These are phyloP conservation scores for Penicillium steckii DNA, from an alignment of 495 filamentous ascomycete genomes.

Conservation along the genomic window DNA sequence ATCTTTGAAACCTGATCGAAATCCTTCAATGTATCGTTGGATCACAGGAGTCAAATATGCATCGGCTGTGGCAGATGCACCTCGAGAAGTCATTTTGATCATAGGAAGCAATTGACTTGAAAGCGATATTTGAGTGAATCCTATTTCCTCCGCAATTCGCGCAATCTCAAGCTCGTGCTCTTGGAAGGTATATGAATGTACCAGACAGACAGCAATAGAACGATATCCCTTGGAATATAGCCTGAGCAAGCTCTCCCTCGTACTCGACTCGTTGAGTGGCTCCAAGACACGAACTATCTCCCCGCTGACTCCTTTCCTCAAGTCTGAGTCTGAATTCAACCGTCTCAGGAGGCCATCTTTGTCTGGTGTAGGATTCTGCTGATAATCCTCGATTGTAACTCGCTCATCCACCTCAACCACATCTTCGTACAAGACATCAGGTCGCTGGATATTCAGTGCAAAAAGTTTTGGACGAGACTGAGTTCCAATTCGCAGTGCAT, in stretches of 20 bases:
- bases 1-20: constrained; percentile 55
- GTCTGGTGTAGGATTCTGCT: constrained; percentile 17
- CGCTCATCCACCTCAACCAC: constrained; percentile 75
- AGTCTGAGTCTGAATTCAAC: constrained; percentile 13
- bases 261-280: constrained; percentile 31
- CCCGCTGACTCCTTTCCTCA: constrained; percentile 35
- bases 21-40: constrained; percentile 50
- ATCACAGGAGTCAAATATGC: constrained; percentile 16
- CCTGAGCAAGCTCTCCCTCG: constrained; percentile 51
- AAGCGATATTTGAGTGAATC: constrained; percentile 65
- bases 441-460: constrained; percentile 68
- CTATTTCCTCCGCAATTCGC: constrained; percentile 67
- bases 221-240: constrained; percentile 62
- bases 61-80: constrained; percentile 8
- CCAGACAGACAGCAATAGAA: constrained; percentile 74
- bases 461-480: constrained; percentile 76
- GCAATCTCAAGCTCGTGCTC: constrained; percentile 68
- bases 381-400: constrained; percentile 66
- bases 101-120: constrained; percentile 62
- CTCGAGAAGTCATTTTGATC: constrained; percentile 59
- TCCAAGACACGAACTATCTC: constrained; percentile 41
- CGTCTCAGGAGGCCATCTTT: constrained; percentile 50
- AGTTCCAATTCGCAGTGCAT: constrained; percentile 81
- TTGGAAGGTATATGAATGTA: constrained; percentile 84
- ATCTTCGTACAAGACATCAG: constrained; percentile 65